These are phyloP conservation scores for Ophiostoma pallidulum DNA, from an alignment of 2,329 filamentous ascomycete species.

Conservation along the genomic window DNA sequence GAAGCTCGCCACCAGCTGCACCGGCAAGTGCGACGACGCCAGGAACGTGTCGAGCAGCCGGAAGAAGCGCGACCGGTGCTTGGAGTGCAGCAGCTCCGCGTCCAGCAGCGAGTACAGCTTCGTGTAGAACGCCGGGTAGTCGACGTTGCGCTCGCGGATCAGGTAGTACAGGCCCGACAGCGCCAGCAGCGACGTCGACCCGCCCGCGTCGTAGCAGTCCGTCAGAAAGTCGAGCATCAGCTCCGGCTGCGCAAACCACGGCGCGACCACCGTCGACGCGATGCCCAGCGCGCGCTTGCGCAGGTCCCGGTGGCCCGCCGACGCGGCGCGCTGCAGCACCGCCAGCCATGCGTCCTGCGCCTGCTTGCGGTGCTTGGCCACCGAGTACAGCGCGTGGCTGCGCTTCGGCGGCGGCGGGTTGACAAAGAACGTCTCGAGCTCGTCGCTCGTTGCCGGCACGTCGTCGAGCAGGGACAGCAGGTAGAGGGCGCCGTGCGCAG, in stretches of 20 bases:
- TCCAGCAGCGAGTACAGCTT: constrained; percentile 93
- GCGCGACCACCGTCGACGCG: constrained; percentile 69
- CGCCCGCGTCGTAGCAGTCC: constrained; percentile 82
- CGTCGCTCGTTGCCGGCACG: constrained; percentile 56
- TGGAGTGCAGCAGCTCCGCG: constrained; percentile 78
- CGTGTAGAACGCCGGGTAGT: constrained; percentile 87
- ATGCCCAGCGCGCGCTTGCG: constrained; percentile 69
- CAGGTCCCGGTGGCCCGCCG: constrained; percentile 48
- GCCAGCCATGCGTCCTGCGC: constrained; percentile 83
- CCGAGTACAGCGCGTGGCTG: constrained; percentile 55
- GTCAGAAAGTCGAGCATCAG: constrained; percentile 92
- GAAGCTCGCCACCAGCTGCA: constrained; percentile 85
- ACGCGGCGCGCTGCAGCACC: constrained; percentile 56
- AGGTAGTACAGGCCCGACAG: constrained; percentile 91
- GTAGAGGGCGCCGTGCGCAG: constrained; percentile 44
- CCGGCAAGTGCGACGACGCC: constrained; percentile 83
- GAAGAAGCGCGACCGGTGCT: constrained; percentile 89
- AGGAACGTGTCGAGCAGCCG: constrained; percentile 86
- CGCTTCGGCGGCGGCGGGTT: constrained; percentile 52
- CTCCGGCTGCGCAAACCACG: constrained; percentile 83
- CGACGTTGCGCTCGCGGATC: constrained; percentile 85
- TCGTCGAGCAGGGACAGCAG: constrained; percentile 59
- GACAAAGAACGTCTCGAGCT: constrained; percentile 61
- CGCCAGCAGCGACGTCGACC: constrained; percentile 77
- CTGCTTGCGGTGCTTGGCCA: constrained; percentile 63